Evolutionary conservation across 192 early-diverging fungal genomes (phyloP).

Genomic region (Rhizoclosmatium globosum): DNA sequence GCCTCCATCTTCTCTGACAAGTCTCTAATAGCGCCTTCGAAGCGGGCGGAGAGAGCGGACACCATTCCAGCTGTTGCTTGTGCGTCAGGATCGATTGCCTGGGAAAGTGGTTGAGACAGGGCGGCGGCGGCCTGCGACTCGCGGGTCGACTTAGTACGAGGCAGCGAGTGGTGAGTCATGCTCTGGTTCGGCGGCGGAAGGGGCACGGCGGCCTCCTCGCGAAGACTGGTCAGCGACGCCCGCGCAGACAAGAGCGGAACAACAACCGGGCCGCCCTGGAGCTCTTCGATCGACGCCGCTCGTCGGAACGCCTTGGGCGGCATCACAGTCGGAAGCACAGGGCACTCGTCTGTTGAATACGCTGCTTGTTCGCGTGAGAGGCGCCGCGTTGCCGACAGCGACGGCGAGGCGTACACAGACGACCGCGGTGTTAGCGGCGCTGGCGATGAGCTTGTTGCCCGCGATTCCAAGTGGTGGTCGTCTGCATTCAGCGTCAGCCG

Average conservation of each 20-base stretch:
- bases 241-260: too few species aligned
- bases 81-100: background rate
- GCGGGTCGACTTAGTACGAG: background rate
- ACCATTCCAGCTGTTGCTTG: background rate
- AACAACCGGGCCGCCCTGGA: too few species aligned
- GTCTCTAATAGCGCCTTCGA: background rate
- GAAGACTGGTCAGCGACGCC: too few species aligned
- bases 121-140: background rate
- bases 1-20: slow-evolving; percentile 4
- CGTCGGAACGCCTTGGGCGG: background rate
- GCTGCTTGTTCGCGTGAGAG: slow-evolving; percentile 6
- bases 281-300: too few species aligned
- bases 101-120: background rate
- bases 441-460: too few species aligned
- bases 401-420: background rate
- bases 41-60: background rate
- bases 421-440: too few species aligned
- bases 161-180: background rate
- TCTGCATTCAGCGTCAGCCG: too few species aligned
- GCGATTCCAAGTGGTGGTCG: too few species aligned
- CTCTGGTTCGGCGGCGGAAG: background rate
- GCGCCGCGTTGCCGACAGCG: background rate
- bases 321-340: background rate
- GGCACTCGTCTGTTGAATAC: background rate
- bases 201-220: background rate